phyloP scores from a whole-genome alignment of 176 grass and related monocot species.

The Hordeum marinum region DNA sequence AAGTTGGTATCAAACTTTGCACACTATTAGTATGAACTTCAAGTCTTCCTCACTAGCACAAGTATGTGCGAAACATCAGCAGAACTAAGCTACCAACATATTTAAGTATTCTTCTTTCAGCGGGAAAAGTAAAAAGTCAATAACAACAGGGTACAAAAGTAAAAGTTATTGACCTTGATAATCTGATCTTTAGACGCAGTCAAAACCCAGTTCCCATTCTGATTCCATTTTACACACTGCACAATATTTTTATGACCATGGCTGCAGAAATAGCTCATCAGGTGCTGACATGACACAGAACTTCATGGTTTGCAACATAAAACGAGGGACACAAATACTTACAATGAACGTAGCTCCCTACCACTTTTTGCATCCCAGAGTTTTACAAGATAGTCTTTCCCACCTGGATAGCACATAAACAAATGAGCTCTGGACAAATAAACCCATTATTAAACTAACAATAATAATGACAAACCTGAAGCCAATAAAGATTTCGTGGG shows the following conservation, averaged over 20 bases:
- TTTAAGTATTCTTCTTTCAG: neutral
- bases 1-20: too few relatives aligned
- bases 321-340: slow-evolving; percentile 22
- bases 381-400: slow-evolving; percentile 98
- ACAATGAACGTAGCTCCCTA: slow-evolving; percentile 89
- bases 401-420: slow-evolving; percentile 49
- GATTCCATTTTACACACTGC: slow-evolving; percentile 98
- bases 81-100: neutral
- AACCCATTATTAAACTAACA: slow-evolving; percentile 22
- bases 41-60: too few relatives aligned
- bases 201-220: slow-evolving; percentile 98
- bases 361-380: slow-evolving; percentile 96
- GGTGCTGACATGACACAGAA: slow-evolving; percentile 14
- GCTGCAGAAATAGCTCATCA: slow-evolving; percentile 49
- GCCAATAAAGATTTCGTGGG: slow-evolving; percentile 95
- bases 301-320: slow-evolving; percentile 25
- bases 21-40: too few relatives aligned
- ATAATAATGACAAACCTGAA: slow-evolving; percentile 62
- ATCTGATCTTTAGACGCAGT: slow-evolving; percentile 98
- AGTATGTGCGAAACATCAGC: neutral
- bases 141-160: slow-evolving; percentile 14
- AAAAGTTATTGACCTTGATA: slow-evolving; percentile 68
- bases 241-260: slow-evolving; percentile 99
- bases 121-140: slow-evolving; percentile 9
- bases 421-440: slow-evolving; percentile 20